These are phyloP conservation scores for Globisporangium mamillatum DNA, from an alignment of 352 stramenopile species.

Conservation along the genomic window DNA sequence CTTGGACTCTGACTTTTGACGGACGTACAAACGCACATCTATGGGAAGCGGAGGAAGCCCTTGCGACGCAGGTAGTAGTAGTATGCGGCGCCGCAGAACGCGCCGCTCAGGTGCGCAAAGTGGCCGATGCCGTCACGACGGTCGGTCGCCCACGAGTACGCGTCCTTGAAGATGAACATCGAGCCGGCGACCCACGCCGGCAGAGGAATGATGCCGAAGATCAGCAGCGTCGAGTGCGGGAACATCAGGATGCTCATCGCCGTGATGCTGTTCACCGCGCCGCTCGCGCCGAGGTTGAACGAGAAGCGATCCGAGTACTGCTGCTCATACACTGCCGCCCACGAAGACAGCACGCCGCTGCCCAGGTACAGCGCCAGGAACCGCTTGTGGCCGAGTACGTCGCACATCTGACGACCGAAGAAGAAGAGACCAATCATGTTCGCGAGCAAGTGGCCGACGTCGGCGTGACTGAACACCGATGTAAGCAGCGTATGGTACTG, in stretches of 20 bases:
- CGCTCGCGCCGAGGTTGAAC: constrained; percentile 68
- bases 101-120: constrained; percentile 71
- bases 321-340: constrained; percentile 60
- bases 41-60: constrained; percentile 4
- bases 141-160: constrained; percentile 59
- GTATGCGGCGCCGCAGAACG: constrained; percentile 56
- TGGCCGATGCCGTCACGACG: constrained; percentile 60
- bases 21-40: not conserved
- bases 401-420: constrained; percentile 68
- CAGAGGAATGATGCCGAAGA: constrained; percentile 76
- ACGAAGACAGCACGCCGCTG: constrained; percentile 66
- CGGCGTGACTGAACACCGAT: constrained; percentile 67
- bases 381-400: constrained; percentile 55
- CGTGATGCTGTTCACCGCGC: constrained; percentile 79
- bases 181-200: constrained; percentile 67
- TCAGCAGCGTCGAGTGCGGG: constrained; percentile 64
- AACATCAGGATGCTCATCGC: constrained; percentile 68
- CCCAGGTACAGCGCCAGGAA: constrained; percentile 76
- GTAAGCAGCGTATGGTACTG: constrained; percentile 77
- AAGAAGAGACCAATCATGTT: constrained; percentile 83
- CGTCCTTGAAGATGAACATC: constrained; percentile 73
- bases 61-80: constrained; percentile 49
- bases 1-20: no score
- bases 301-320: constrained; percentile 34
- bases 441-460: constrained; percentile 48